Conservation (phyloP, 2,329 filamentous ascomycete species). For the Ophiostoma quercus region DNA sequence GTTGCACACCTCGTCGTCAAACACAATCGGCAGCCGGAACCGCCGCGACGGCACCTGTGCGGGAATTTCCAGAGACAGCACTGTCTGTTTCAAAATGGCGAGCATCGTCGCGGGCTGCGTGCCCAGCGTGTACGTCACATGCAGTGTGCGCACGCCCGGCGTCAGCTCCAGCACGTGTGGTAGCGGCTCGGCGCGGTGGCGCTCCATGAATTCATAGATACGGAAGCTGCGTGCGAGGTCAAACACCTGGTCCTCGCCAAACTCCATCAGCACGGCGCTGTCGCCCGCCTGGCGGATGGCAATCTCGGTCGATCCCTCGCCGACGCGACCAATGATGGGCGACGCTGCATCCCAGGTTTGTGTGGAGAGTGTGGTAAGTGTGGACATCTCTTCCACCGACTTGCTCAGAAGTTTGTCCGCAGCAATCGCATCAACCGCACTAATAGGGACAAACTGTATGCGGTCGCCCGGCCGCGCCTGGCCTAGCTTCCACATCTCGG, state of each 20-base stretch:
- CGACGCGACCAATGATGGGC: not conserved
- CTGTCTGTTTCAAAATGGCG: not conserved
- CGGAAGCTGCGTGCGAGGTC: not conserved
- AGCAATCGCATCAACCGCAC: not conserved
- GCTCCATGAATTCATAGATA: not conserved
- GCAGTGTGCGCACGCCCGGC: slow-evolving; percentile 3
- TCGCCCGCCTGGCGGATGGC: slow-evolving; percentile 11
- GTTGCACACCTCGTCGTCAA: slow-evolving; percentile 30
- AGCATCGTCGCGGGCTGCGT: not conserved
- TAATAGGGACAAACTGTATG: slow-evolving; percentile 7
- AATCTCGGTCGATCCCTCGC: not conserved
- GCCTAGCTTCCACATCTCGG: slow-evolving; percentile 37
- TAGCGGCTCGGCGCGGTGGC: not conserved
- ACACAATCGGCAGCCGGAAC: slow-evolving; percentile 30
- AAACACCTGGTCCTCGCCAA: slow-evolving; percentile 3
- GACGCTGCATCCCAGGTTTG: not conserved
- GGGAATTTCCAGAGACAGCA: not conserved
- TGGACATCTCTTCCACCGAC: not conserved
- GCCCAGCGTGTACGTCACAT: not conserved
- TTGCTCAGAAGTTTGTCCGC: not conserved
- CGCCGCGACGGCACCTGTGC: slow-evolving; percentile 23
- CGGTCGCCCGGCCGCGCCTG: slow-evolving; percentile 34
- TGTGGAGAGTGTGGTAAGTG: no score
- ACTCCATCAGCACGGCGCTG: not conserved
- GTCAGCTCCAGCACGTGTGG: not conserved